Base-by-base conservation (phyloP, 257 asterid genomes). In the Paulownia fortunei region DNA sequence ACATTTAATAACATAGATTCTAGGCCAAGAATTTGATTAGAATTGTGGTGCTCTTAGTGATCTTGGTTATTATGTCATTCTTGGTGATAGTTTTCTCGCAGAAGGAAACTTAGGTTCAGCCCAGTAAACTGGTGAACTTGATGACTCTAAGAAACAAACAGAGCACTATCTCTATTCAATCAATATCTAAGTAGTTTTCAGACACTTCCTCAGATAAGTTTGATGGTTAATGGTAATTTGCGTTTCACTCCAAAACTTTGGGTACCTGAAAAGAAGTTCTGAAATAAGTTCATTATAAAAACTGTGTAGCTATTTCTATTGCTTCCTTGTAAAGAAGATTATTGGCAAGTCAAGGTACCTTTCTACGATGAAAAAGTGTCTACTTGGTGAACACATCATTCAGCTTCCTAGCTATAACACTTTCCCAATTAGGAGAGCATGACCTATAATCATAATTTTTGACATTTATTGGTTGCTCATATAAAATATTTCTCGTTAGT, bases 381-480 rank as follows among this genome's bases (percentile, higher is more conserved):
- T 54, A 71, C 73, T 21, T 73, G 54, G 61, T 76, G 4, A 8
- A 42, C 60, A 32, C 76, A 2, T 64, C 41, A 60, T 65, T 37
- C 73, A 59, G 47, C 72, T 42, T 63, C 71, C 79, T 39, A 62
- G 69, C 37, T 52, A 41, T 49, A n/a, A 44, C 71, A 58, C 77
- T 46, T 51, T 34, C 30, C 19, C 39, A 51, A 32, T 65, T 56
- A 65, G 44, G n/a, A 73, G 34, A 74, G 47, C 69, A 62, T 77
- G 51, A 19, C 72, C 65, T 42, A 7, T 44, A 32, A 66, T 62
- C 42, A 24, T 23, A 51, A 13, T 26, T 26, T 15, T 60, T 30
- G 8, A 46, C 73, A 60, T 66, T 42, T 39, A 56, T 44, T 46
- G 64, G 21, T 74, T 75, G 41, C 79, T 24, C 34, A 67, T 67